Base-by-base conservation (phyloP, 2,329 filamentous ascomycete species). In the Ophiostoma ips region DNA sequence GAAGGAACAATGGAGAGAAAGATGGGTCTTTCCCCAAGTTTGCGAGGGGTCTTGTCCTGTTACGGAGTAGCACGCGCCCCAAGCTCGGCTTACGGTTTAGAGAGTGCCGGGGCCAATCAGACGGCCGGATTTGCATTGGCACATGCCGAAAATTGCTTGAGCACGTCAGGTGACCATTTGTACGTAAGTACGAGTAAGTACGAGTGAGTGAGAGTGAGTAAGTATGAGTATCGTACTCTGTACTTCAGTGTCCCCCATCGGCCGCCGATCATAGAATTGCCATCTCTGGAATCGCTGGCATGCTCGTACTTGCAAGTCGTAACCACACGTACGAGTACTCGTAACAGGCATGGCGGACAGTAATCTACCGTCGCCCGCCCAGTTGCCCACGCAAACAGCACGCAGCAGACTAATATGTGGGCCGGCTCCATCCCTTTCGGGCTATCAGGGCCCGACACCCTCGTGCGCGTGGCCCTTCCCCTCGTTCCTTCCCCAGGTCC, bases 31-130 rank as follows among this genome's bases (percentile, higher is more conserved):
- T 21, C 49, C 31, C 37, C 19, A 36, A 46, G 21, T 28, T 28
- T 28, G 31, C n/a, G 43, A 38, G 41, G 48, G 48, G 40, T 47
- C 45, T 41, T 41, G 19, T 18, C n/a, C 37, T 48, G 36, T n/a
- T n/a, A n/a, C n/a, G n/a, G n/a, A n/a, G n/a, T n/a, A n/a, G 38
- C 37, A 40, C 37, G 31, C 45, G 44, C 28, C n/a, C 12, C 37
- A 19, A 45, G 50, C 46, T 51, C 50, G 50, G 50, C 50, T 45
- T 38, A 48, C 50, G 50, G 50, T 34, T 48, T 51, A 51, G 46
- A 48, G 38, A 18, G 18, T 48, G 18, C 50, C 50, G 50, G 50
- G 34, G 13, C 31, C 49, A 48, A 45, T 45, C 43, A 45, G 43
- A 34, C n/a, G n/a, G 43, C 31, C 9, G 16, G n/a, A 8, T 15